phyloP scores from a whole-genome alignment of 805 yeast genomes.

The Saturnispora halmiae region DNA sequence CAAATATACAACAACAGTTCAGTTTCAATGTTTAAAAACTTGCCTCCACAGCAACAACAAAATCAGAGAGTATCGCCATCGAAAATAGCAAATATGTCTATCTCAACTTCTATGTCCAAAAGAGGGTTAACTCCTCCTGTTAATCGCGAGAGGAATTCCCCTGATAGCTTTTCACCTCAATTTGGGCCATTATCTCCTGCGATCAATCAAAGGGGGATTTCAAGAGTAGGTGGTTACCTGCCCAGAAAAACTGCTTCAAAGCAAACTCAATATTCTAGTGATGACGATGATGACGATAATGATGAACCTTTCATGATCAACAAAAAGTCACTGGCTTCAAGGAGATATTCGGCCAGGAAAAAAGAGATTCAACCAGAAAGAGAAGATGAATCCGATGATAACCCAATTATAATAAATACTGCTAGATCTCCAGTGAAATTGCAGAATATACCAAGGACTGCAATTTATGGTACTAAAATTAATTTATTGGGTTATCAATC shows the following conservation, averaged over 20 bases:
- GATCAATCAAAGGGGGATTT: not conserved
- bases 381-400: constrained; percentile 5
- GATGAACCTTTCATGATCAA: constrained; percentile 9
- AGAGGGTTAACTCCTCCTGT: not conserved
- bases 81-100: not conserved
- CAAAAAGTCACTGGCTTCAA: constrained; percentile 5
- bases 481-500: constrained; percentile 4
- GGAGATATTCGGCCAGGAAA: constrained; percentile 6
- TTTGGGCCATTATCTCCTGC: not conserved
- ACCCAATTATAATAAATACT: not conserved
- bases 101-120: not conserved
- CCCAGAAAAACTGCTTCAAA: not conserved
- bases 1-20: not conserved
- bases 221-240: not conserved
- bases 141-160: not conserved
- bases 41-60: not conserved
- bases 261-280: not conserved
- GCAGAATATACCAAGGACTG: constrained; percentile 5
- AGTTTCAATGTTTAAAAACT: not conserved
- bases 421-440: not conserved
- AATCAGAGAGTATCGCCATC: not conserved
- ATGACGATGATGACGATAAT: constrained; percentile 1
- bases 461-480: constrained; percentile 14
- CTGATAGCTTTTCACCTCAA: not conserved
- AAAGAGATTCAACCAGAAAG: not conserved